A percentile compares a stretch with the other conserved stretches of the same genome.
phyloP scores from a whole-genome alignment of 371 early-diverging fungal species.

The Dinochytrium kinnereticum region DNA sequence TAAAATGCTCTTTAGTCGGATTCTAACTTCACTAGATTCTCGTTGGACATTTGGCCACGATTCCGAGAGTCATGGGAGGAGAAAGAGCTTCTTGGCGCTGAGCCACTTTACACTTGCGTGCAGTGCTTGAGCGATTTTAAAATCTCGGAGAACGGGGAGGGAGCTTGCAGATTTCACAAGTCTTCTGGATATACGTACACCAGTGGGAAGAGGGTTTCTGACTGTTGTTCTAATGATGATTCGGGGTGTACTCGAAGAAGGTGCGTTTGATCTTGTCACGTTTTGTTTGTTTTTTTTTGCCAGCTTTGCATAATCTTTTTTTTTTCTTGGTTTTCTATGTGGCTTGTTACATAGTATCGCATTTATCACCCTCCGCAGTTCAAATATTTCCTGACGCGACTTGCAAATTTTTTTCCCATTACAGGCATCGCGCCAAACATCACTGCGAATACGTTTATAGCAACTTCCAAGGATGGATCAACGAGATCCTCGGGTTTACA shows the following conservation, averaged over 20 bases:
- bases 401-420: conserved; percentile 5
- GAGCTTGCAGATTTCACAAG: conserved; percentile 54
- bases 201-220: background rate
- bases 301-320: too few species aligned
- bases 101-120: conserved; percentile 42
- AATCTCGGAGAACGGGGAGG: conserved; percentile 50
- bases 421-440: conserved; percentile 47
- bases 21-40: conserved; percentile 2
- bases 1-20: background rate
- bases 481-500: conserved; percentile 38
- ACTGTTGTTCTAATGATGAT: conserved; percentile 15
- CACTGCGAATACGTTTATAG: conserved; percentile 56
- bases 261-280: too few species aligned
- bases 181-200: conserved; percentile 10
- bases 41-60: conserved; percentile 20
- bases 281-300: too few species aligned
- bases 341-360: too few species aligned
- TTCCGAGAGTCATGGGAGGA: conserved; percentile 24
- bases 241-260: background rate
- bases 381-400: background rate
- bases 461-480: conserved; percentile 44
- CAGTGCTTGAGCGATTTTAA: conserved; percentile 54
- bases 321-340: too few species aligned
- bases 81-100: conserved; percentile 16
- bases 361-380: too few species aligned